Evolutionary conservation across 1,139 yeast genomes (phyloP), one percentile per base, ranked within the genome.

Genomic region (Diutina neorugosa): DNA sequence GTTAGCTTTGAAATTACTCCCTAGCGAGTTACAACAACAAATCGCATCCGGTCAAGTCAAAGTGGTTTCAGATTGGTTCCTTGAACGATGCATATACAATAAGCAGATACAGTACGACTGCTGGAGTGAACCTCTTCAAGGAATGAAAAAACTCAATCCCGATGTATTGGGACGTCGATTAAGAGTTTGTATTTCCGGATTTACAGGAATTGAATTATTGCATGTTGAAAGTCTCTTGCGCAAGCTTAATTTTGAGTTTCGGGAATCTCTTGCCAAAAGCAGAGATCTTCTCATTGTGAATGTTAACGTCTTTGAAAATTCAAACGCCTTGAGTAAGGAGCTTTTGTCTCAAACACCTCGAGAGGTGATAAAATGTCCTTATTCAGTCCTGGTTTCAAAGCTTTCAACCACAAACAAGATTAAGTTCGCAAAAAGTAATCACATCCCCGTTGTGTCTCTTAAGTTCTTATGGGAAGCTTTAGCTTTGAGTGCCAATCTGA

Each of bases 31-130:
- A 14, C 67, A 63, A 51, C 54, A 58, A 21, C 60, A 60, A 23
- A 62, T 70, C 31, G 61, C 63, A 40, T 58, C 57, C 46, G 65
- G 67, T 4, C 59, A 60, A 3, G 62, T 69, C 19, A 60, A 61
- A 41, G 61, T 73, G 1, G 78, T 81, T 2, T 85, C 96, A 1
- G 97, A 91, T 65, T 89, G 96, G 91, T 84, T 86, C 60, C 69
- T 91, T 27, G 98, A 91, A 65, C 67, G 97, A 56, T 78, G 88
- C 37, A 69, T 90, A 37, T 84, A 77, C 64, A 84, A 85, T 61
- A 76, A 78, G 50, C 67, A 68, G 52, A 62, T 84, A 4, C 66
- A 70, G 12, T 60, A 71, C 44, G 96, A 89, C 63, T 65, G 74
- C n/a, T 91, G 97, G 97, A 79, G 88, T 1, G 64, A 66, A 41